A percentile compares a stretch with the other conserved stretches of the same genome.
These are phyloP conservation scores for Dissophora ornata DNA, from an alignment of 192 early-diverging fungal species.

Conservation along the genomic window DNA sequence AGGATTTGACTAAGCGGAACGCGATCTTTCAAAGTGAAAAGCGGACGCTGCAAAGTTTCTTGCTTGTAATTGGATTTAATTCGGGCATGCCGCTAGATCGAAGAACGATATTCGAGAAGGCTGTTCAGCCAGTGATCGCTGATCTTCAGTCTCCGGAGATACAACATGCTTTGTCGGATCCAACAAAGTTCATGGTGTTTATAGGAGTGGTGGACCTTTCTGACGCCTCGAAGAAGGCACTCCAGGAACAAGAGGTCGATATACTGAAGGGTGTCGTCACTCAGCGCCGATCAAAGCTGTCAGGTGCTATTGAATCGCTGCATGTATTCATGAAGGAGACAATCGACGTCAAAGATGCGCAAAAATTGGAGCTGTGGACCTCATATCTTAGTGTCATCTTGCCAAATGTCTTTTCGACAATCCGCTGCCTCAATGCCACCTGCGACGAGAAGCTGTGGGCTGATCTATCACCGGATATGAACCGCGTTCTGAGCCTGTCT, in stretches of 20 bases:
- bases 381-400: constrained; percentile 7
- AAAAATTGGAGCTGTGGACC: constrained; percentile 20
- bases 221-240: not conserved
- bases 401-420: constrained; percentile 34
- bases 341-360: constrained; percentile 5
- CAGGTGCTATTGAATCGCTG: constrained; percentile 26
- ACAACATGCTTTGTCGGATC: constrained; percentile 10
- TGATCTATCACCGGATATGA: constrained; percentile 18
- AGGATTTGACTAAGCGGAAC: constrained; percentile 17
- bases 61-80: constrained; percentile 43
- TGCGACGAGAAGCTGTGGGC: constrained; percentile 18
- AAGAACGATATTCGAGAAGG: constrained; percentile 23
- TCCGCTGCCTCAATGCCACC: constrained; percentile 32
- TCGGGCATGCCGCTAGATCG: constrained; percentile 15
- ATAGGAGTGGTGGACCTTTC: constrained; percentile 33
- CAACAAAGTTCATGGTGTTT: constrained; percentile 28
- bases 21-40: constrained; percentile 17
- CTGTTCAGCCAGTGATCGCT: constrained; percentile 12
- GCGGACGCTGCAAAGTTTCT: constrained; percentile 17
- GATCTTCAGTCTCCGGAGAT: constrained; percentile 12
- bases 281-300: constrained; percentile 14
- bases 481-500: constrained; percentile 3
- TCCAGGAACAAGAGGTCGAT: constrained; percentile 4
- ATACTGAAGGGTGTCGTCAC: not conserved
- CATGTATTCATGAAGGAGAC: constrained; percentile 44